phyloP scores from a whole-genome alignment of 495 filamentous ascomycete species.

The Cetradonia linearis region DNA sequence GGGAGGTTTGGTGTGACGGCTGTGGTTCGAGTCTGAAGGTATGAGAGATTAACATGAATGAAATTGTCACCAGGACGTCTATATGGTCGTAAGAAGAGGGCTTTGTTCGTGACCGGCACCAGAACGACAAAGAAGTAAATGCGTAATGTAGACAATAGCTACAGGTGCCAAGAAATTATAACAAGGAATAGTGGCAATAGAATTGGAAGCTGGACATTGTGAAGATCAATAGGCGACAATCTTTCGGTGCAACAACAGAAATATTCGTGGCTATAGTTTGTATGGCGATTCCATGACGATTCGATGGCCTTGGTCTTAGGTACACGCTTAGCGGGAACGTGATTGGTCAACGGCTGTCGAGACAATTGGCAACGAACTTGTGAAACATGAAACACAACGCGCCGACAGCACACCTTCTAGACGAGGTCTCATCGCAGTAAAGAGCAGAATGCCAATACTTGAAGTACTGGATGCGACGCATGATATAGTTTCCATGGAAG shows the following conservation, averaged over 20 bases:
- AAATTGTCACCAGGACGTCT: neutral
- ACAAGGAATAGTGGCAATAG: neutral
- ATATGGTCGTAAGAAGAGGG: neutral
- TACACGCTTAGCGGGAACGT: neutral
- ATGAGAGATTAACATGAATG: neutral
- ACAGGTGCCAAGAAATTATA: neutral
- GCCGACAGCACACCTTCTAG: neutral
- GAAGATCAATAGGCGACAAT: neutral
- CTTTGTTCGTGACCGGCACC: neutral
- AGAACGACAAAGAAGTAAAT: conserved; percentile 4
- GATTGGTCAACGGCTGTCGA: neutral
- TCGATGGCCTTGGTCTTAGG: neutral
- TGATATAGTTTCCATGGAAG: neutral
- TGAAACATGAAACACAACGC: neutral
- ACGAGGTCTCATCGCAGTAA: neutral
- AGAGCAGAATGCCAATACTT: neutral
- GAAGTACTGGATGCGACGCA: neutral
- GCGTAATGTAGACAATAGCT: neutral
- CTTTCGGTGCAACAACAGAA: neutral
- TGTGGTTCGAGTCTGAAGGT: neutral
- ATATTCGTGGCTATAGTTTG: neutral
- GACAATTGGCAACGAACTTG: neutral
- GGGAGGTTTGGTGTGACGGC: neutral
- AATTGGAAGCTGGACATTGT: neutral
- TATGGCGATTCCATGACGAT: neutral